Evolutionary conservation across 768 basidiomycete genomes (phyloP).

Genomic region (Hortiboletus flavorubellus): DNA sequence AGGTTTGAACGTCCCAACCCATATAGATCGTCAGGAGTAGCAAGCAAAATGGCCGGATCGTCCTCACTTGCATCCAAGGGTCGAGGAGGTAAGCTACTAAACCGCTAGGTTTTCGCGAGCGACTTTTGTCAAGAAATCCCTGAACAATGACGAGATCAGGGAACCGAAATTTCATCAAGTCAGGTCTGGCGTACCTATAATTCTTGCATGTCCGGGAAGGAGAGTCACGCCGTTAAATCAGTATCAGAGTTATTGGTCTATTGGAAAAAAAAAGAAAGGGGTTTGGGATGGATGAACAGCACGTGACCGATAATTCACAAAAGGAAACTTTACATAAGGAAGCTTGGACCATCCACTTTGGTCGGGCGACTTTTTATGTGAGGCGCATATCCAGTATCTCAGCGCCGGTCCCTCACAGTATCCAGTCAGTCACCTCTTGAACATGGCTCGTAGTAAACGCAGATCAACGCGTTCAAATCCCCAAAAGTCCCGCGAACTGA

Average conservation of each 20-base stretch:
- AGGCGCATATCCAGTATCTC: conserved; percentile 9
- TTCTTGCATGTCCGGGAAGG: background rate
- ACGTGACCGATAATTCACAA: background rate
- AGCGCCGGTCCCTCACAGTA: conserved; percentile 6
- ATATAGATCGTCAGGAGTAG: background rate
- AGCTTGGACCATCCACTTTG: background rate
- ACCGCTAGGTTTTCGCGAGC: background rate
- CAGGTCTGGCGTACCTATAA: background rate
- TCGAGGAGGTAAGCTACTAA: background rate
- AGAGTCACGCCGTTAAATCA: background rate
- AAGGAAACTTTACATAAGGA: conserved; percentile 30
- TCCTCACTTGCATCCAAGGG: background rate
- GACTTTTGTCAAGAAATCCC: background rate
- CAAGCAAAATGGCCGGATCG: background rate
- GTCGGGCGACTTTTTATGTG: conserved; percentile 11
- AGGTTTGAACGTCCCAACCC: background rate
- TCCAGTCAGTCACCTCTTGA: conserved; percentile 6
- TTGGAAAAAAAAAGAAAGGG: background rate
- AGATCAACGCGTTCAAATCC: conserved; percentile 38
- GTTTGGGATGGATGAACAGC: background rate
- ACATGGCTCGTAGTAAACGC: conserved; percentile 46
- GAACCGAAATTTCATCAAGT: background rate
- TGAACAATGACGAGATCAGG: background rate
- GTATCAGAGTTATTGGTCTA: no score
- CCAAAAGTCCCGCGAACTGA: conserved; percentile 35